Evolutionary conservation across 2,329 filamentous ascomycete genomes (phyloP), one percentile per base, ranked within the genome.

Genomic region (Trichoderma atroviride): DNA sequence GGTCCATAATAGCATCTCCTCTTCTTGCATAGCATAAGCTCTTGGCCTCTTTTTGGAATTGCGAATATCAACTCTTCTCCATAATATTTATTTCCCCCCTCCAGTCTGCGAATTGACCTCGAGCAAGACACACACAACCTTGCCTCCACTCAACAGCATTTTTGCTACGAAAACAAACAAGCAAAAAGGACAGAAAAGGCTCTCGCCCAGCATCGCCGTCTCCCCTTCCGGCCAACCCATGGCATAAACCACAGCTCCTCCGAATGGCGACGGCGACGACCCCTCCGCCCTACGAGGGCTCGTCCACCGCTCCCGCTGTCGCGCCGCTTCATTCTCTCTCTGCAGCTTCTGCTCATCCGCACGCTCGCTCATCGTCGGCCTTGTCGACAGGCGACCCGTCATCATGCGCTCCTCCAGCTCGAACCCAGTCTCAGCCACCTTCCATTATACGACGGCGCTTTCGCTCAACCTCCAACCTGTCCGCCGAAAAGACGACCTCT

Each of bases 231-330:
- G n/a, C 50, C 50, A 27, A 10, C 70, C 57, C 72, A 74, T 74
- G 73, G 73, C 72, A 70, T 73, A 70, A 66, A n/a, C n/a, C 67
- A 64, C 43, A 35, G 37, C 57, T 40, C 47, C 33, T 50, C 43
- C 58, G 37, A 60, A 43, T 56, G 69, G 56, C 40, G 62, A 65
- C 73, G 69, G 70, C 72, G 70, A 72, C 73, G 69, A 70, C 70
- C 69, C 71, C 64, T 71, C 69, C 71, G 64, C 68, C 71, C 71
- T 71, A 70, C 69, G 69, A 71, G 73, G 70, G 72, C 65, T 73
- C 71, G 69, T 71, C 70, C 59, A 68, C 55, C 47, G 70, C 66
- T 35, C 53, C 70, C 37, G 69, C 70, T 22, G 50, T 71, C 60
- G 58, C 57, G 40, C 56, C 72, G 58, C 61, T 37, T 31, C 22